A percentile compares a stretch with the other conserved stretches of the same genome.
phyloP scores from a whole-genome alignment of 495 filamentous ascomycete species.

The Cladorrhinum samala region DNA sequence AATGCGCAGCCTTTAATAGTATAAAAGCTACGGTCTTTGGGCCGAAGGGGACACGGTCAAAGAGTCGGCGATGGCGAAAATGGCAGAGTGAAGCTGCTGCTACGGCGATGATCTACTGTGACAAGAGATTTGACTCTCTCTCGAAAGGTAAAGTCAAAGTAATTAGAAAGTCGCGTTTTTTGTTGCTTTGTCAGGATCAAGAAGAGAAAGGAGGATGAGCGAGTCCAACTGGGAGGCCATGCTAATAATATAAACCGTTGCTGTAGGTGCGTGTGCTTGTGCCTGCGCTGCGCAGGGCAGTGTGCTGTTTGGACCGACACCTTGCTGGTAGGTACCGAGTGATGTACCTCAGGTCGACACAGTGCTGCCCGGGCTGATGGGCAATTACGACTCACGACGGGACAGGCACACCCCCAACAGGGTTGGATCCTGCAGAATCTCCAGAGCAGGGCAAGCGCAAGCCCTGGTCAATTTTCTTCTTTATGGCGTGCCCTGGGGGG shows the following conservation, averaged over 20 bases:
- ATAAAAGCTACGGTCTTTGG: constrained; percentile 23
- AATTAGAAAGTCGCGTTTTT: constrained; percentile 31
- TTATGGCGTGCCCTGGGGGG: background rate
- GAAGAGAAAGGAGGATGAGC: constrained; percentile 25
- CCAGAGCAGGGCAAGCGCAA: background rate
- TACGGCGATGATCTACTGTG: constrained; percentile 50
- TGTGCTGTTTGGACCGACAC: too few species aligned
- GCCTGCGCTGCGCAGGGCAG: too few species aligned
- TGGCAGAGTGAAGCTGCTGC: constrained; percentile 32
- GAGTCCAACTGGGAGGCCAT: constrained; percentile 15
- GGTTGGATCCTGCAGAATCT: background rate
- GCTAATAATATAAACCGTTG: constrained; percentile 16
- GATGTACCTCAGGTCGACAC: background rate
- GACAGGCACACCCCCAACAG: background rate
- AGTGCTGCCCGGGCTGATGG: background rate
- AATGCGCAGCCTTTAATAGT: constrained; percentile 26
- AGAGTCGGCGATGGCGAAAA: constrained; percentile 12
- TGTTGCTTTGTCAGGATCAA: constrained; percentile 41
- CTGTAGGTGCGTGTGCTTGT: background rate
- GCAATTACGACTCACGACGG: background rate
- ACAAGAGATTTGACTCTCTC: constrained; percentile 47
- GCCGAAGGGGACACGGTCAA: background rate
- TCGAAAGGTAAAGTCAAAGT: constrained; percentile 30
- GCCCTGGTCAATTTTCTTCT: background rate
- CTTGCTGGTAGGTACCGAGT: constrained; percentile 8